A percentile compares a stretch with the other conserved stretches of the same genome.
These are phyloP conservation scores for Aspergillus haitiensis DNA, from an alignment of 495 filamentous ascomycete genomes.

Conservation along the genomic window DNA sequence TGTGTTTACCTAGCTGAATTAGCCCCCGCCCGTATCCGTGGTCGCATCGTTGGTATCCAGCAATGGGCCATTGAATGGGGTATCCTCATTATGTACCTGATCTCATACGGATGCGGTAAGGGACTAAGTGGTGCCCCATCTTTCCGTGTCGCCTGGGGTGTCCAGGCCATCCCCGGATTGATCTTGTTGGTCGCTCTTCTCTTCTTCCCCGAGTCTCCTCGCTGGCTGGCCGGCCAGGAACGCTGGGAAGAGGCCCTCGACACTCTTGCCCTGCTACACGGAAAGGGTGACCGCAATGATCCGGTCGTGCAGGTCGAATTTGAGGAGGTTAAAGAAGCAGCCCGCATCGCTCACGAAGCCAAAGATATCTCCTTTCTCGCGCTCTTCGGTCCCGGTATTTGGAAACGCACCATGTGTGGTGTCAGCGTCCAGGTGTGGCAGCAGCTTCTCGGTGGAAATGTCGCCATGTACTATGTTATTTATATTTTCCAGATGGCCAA, in stretches of 20 bases:
- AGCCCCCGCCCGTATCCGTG: slow-evolving; percentile 63
- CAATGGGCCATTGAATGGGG: slow-evolving; percentile 77
- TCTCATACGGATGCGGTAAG: slow-evolving; percentile 61
- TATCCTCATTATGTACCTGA: slow-evolving; percentile 61
- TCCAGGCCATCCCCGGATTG: slow-evolving; percentile 67
- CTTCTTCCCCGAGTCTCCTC: slow-evolving; percentile 70
- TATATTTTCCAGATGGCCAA: slow-evolving; percentile 70
- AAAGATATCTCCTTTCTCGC: slow-evolving; percentile 61
- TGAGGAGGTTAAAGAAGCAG: slow-evolving; percentile 68
- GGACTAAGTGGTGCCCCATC: slow-evolving; percentile 53
- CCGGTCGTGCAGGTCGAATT: slow-evolving; percentile 70
- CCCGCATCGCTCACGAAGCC: slow-evolving; percentile 48
- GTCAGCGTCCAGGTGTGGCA: slow-evolving; percentile 67
- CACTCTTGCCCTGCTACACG: slow-evolving; percentile 68
- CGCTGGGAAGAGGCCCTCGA: slow-evolving; percentile 66
- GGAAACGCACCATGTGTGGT: slow-evolving; percentile 70
- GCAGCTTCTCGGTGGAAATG: slow-evolving; percentile 68
- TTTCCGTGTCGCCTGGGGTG: slow-evolving; percentile 72
- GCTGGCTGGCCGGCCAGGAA: slow-evolving; percentile 71
- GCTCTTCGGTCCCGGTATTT: slow-evolving; percentile 62
- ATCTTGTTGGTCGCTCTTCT: slow-evolving; percentile 63
- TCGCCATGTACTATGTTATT: slow-evolving; percentile 69
- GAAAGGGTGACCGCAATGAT: slow-evolving; percentile 60
- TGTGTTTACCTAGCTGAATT: slow-evolving; percentile 82
- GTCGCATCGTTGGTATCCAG: slow-evolving; percentile 71